A percentile compares a stretch with the other conserved stretches of the same genome.
These are phyloP conservation scores for Ilex aquifolium DNA, from an alignment of 257 asterid species.

Conservation along the genomic window DNA sequence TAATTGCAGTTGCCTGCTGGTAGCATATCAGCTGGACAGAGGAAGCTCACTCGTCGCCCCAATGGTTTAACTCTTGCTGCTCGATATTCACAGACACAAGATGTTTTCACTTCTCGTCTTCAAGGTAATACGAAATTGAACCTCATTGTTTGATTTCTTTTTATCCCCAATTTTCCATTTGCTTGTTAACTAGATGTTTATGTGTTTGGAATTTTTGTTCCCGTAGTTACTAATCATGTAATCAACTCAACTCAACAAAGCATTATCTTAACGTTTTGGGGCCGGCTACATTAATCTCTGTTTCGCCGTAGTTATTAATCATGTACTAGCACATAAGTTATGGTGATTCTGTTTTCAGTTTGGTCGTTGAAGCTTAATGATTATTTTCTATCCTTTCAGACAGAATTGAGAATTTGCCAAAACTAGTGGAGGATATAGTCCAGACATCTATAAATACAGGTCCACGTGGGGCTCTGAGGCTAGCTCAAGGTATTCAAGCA, in stretches of 20 bases:
- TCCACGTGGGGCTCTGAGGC: constrained; percentile 92
- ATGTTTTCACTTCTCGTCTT: constrained; percentile 67
- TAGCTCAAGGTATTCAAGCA: constrained; percentile 98
- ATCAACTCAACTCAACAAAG: background rate
- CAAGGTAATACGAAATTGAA: constrained; percentile 44
- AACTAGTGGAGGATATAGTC: constrained; percentile 83
- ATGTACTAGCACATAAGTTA: background rate
- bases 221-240: background rate
- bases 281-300: background rate
- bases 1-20: constrained; percentile 43
- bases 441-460: constrained; percentile 93
- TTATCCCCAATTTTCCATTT: background rate
- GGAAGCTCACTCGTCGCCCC: constrained; percentile 26
- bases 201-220: background rate
- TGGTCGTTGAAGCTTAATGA: background rate
- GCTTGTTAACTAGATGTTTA: background rate
- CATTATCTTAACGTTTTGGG: background rate
- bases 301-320: background rate
- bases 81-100: constrained; percentile 74
- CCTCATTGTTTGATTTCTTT: background rate
- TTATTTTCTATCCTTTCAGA: constrained; percentile 35
- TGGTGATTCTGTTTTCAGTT: background rate
- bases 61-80: constrained; percentile 34
- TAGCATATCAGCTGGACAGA: constrained; percentile 20
- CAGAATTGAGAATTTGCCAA: constrained; percentile 72